A percentile compares a stretch with the other conserved stretches of the same genome.
Conservation (phyloP, 1,284 basidiomycete species). For the Puccinia brachypodii region DNA sequence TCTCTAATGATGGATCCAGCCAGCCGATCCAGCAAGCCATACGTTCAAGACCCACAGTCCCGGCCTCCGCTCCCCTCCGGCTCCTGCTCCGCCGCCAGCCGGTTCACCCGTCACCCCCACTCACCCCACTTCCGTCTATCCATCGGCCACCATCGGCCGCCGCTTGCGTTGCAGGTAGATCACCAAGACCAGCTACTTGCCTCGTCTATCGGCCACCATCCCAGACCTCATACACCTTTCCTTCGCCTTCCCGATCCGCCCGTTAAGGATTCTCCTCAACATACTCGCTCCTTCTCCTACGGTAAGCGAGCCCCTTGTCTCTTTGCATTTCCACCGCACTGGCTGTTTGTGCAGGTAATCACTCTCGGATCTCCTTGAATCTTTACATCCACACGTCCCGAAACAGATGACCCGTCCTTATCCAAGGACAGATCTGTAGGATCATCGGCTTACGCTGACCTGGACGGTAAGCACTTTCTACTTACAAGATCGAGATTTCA, state of each 20-base stretch:
- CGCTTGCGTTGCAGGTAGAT: too few species aligned
- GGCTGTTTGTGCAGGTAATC: too few species aligned
- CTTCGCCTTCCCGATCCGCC: background rate
- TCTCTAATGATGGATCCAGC: background rate
- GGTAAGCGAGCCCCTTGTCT: background rate
- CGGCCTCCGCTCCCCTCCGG: background rate
- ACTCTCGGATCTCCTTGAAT: background rate
- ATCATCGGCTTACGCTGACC: background rate
- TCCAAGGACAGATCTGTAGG: background rate
- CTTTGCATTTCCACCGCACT: background rate
- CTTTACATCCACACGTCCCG: background rate
- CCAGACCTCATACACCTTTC: background rate
- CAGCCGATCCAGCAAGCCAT: background rate
- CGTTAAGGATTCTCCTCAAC: background rate
- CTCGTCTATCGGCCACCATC: background rate
- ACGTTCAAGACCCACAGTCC: background rate
- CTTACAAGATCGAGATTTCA: too few species aligned
- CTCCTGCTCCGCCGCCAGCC: background rate
- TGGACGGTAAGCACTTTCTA: background rate
- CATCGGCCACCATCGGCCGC: background rate
- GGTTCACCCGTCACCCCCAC: background rate
- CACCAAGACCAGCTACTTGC: background rate
- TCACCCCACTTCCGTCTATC: background rate
- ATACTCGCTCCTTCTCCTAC: conserved; percentile 8
- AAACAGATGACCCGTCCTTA: background rate